Percentiles rank a stretch among this genome's conserved stretches.
phyloP scores from a whole-genome alignment of 768 basidiomycete species.

The Hygrophoropsis aurantiaca region DNA sequence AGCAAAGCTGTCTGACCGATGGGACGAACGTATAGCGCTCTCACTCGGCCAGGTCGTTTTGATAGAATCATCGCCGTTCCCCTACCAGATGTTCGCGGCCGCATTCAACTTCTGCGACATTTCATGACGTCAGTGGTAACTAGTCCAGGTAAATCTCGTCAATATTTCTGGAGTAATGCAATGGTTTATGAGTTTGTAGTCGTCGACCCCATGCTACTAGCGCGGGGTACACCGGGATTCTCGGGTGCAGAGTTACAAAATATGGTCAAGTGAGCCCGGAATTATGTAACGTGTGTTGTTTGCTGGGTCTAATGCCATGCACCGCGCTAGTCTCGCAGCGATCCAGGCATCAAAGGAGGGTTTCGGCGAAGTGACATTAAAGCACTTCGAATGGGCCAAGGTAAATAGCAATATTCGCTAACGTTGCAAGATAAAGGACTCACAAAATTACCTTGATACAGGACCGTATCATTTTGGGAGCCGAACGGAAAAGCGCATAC shows the following conservation, averaged over 20 bases:
- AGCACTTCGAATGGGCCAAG: slow-evolving; percentile 98
- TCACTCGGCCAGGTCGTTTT: slow-evolving; percentile 95
- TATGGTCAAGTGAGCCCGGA: slow-evolving; percentile 91
- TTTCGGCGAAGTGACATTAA: slow-evolving; percentile 65
- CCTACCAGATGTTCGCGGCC: slow-evolving; percentile 90
- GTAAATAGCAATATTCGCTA: slow-evolving; percentile 36
- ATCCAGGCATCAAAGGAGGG: slow-evolving; percentile 91
- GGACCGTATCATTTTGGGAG: slow-evolving; percentile 97
- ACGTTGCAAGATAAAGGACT: neutral
- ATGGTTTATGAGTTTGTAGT: slow-evolving; percentile 36
- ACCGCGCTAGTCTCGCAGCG: slow-evolving; percentile 69
- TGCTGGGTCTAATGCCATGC: slow-evolving; percentile 3
- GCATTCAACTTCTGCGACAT: slow-evolving; percentile 90
- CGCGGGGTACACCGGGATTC: slow-evolving; percentile 93
- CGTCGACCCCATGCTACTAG: slow-evolving; percentile 84
- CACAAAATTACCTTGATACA: slow-evolving; percentile 21
- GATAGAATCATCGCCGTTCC: slow-evolving; percentile 92
- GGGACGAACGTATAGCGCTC: slow-evolving; percentile 54
- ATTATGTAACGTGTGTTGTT: too few species aligned
- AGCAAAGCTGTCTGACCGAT: slow-evolving; percentile 8
- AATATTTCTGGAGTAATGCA: neutral
- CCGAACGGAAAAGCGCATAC: slow-evolving; percentile 87
- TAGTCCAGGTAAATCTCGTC: slow-evolving; percentile 45
- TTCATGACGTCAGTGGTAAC: slow-evolving; percentile 82
- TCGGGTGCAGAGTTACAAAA: slow-evolving; percentile 97